Conservation (phyloP, 73 alveolate species). For the Durusdinium trenchii region DNA sequence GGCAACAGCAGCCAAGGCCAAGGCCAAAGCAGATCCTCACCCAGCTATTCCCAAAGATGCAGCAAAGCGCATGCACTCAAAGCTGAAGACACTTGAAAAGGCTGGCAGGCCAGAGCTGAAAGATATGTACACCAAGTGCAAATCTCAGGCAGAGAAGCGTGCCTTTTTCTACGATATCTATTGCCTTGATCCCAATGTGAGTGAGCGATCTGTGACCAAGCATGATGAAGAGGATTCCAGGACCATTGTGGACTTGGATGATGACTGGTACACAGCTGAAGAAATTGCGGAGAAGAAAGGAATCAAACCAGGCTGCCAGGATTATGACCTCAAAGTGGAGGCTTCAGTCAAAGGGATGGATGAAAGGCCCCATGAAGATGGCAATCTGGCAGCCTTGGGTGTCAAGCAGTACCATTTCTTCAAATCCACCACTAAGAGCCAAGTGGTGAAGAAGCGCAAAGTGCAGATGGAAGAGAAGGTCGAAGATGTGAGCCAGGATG, state of each 20-base stretch:
- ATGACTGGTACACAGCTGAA: not conserved
- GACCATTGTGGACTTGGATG: not conserved
- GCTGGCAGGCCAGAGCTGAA: not conserved
- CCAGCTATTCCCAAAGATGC: not conserved
- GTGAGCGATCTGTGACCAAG: too few relatives aligned
- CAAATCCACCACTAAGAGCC: not conserved
- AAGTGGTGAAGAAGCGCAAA: not conserved
- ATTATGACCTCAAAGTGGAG: not conserved
- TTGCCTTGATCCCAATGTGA: too few relatives aligned
- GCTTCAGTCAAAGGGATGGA: not conserved
- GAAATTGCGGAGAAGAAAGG: not conserved
- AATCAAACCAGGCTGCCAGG: not conserved
- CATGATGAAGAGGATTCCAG: not conserved
- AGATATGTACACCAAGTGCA: not conserved
- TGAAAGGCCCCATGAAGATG: not conserved
- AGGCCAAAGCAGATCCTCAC: not conserved
- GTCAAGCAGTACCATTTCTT: conserved; percentile 1
- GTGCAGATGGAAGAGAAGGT: not conserved
- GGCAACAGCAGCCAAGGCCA: not conserved
- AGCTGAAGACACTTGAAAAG: not conserved
- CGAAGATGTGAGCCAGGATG: not conserved
- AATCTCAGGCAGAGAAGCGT: not conserved
- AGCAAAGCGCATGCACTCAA: not conserved
- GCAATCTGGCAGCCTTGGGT: not conserved
- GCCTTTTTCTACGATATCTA: not conserved